These are phyloP conservation scores for Leucogyrophana mollusca DNA, from an alignment of 768 basidiomycete species.

Conservation along the genomic window DNA sequence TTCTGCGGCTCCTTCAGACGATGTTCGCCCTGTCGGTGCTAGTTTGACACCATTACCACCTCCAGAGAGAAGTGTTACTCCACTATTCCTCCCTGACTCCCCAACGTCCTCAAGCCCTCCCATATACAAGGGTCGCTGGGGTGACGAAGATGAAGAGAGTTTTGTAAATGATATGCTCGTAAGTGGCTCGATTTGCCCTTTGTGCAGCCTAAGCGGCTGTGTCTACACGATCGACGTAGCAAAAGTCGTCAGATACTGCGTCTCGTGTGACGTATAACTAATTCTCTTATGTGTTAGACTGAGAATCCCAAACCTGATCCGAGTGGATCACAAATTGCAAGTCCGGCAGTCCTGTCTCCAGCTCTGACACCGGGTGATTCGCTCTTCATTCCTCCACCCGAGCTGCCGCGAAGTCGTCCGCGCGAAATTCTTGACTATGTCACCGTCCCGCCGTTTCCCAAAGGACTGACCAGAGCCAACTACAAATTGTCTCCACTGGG, in stretches of 20 bases:
- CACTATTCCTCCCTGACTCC: background rate
- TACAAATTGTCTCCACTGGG: slow-evolving; percentile 11
- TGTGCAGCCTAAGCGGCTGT: background rate
- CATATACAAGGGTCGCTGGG: slow-evolving; percentile 19
- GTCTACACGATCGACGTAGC: too few species aligned
- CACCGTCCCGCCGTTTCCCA: slow-evolving; percentile 18
- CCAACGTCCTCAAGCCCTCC: background rate
- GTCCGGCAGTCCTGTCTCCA: background rate
- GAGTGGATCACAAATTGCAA: background rate
- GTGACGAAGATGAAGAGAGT: slow-evolving; percentile 22
- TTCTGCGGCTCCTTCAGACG: too few species aligned
- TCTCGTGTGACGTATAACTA: too few species aligned
- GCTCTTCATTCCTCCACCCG: slow-evolving; percentile 29
- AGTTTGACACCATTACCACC: too few species aligned
- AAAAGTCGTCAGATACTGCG: too few species aligned
- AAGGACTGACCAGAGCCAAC: slow-evolving; percentile 17
- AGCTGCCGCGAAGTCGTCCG: slow-evolving; percentile 3
- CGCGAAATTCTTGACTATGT: slow-evolving; percentile 15
- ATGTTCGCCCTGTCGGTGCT: too few species aligned
- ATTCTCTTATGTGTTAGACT: slow-evolving; percentile 8
- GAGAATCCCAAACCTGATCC: slow-evolving; percentile 1
- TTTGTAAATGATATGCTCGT: slow-evolving; percentile 11
- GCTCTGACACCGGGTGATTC: slow-evolving; percentile 11
- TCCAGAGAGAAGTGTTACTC: too few species aligned
- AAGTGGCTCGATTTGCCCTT: slow-evolving; percentile 10